Evolutionary conservation across 495 filamentous ascomycete species (phyloP), one percentile per base, ranked within the genome.

Genomic region (Pseudoneurospora amorphoporcata): DNA sequence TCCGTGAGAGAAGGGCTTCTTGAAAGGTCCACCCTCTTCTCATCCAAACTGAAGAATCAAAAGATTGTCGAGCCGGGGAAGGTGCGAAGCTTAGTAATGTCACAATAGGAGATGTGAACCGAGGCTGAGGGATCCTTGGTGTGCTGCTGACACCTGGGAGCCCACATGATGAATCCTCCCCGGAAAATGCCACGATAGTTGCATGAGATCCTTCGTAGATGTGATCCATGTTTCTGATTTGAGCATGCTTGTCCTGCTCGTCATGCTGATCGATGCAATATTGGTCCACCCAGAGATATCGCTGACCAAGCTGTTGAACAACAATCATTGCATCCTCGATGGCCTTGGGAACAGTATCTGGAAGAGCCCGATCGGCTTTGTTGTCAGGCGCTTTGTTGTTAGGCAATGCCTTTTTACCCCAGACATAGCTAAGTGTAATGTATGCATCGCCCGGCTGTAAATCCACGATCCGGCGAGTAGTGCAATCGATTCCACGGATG

Each of bases 281-380:
- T 17, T 72, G 71, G 23, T 73, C 71, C 0, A 75, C 71, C 73
- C 73, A 75, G 3, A 75, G 47, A 32, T 75, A 75, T 1, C 39
- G 43, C 14, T 47, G 47, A 0, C 73, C 73, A 10, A 75, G 38
- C 17, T 23, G 3, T 17, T 12, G 65, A 2, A 19, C 16, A 4
- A 70, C 70, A 0, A 29, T 3, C 43, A 75, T 68, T 19, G 73
- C 71, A 23, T 75, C 73, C 14, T 70, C 68, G 7, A 75, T n/a
- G 14, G 29, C 23, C 12, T 32, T 58, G 1, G 23, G 10, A 0
- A 9, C 10, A 14, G 9, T 58, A 0, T 9, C 6, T 14, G 47
- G 45, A 3, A 53, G 19, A 23, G 1, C 8, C 4, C 45, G 9
- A 2, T 0, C 14, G 23, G 19, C 10, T 3, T 32, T 58, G 23